These are phyloP conservation scores for Calonectria crousiana DNA, from an alignment of 2,329 filamentous ascomycete genomes.

Conservation along the genomic window DNA sequence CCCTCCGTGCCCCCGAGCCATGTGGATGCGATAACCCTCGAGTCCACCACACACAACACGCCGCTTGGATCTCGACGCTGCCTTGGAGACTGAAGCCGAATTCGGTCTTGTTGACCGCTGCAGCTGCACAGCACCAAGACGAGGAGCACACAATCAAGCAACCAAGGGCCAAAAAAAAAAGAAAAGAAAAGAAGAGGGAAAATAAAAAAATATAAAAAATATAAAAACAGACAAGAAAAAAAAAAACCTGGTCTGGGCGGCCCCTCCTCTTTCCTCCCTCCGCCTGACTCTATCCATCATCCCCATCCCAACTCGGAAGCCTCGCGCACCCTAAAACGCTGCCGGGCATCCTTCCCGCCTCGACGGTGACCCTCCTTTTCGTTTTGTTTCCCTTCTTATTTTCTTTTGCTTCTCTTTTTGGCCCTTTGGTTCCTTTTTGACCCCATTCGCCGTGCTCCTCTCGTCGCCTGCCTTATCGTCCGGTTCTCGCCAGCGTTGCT, in stretches of 20 bases:
- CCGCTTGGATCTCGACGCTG: neutral
- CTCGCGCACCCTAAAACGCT: constrained; percentile 21
- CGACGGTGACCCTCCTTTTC: constrained; percentile 25
- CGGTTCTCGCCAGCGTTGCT: constrained; percentile 4
- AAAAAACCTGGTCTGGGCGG: constrained; percentile 6
- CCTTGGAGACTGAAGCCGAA: neutral
- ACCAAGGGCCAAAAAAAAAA: constrained; percentile 1
- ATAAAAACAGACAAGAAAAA: neutral
- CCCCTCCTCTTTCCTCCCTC: constrained; percentile 7
- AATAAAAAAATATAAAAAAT: neutral
- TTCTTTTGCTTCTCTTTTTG: constrained; percentile 27
- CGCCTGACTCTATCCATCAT: constrained; percentile 19
- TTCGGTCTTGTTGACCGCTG: neutral
- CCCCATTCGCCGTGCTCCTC: neutral
- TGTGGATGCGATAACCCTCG: constrained; percentile 23
- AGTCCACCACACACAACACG: constrained; percentile 7
- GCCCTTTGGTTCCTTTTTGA: constrained; percentile 22
- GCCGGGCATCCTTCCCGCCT: constrained; percentile 21
- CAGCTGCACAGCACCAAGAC: neutral
- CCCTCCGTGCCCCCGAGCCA: constrained; percentile 9
- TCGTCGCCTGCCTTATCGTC: constrained; percentile 13
- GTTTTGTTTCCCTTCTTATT: constrained; percentile 18
- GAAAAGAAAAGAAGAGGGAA: neutral
- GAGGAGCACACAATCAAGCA: neutral
- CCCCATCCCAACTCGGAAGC: constrained; percentile 23